A percentile compares a stretch with the other conserved stretches of the same genome.
Evolutionary conservation across 2,329 filamentous ascomycete genomes (phyloP).

Genomic region (Lecanicillium sp.): DNA sequence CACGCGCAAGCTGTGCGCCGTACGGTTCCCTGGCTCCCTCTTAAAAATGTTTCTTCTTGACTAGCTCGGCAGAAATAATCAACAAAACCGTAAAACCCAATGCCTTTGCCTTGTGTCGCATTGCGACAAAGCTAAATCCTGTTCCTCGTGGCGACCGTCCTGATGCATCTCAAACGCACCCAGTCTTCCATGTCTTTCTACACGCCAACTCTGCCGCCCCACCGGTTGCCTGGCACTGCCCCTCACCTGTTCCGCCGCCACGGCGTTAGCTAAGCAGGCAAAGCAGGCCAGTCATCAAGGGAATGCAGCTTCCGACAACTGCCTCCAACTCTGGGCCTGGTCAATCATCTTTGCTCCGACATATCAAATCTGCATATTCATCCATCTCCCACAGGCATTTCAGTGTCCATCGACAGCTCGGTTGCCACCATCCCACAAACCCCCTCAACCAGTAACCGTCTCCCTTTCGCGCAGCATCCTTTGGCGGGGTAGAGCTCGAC

Average conservation of each 20-base stretch:
- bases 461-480: constrained; percentile 19
- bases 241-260: constrained; percentile 6
- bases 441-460: constrained; percentile 3
- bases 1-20: constrained; percentile 3
- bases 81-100: constrained; percentile 1
- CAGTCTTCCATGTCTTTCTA: constrained; percentile 13
- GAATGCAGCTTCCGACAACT: background rate
- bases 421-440: background rate
- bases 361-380: background rate
- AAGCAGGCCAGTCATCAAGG: background rate
- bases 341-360: background rate
- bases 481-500: constrained; percentile 34
- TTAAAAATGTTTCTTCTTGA: background rate
- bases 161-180: background rate
- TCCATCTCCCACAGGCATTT: background rate
- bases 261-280: constrained; percentile 11
- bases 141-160: too few species aligned
- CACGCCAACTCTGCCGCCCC: constrained; percentile 4
- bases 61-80: constrained; percentile 1
- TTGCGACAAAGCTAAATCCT: too few species aligned
- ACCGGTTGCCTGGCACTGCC: constrained; percentile 14
- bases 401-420: background rate
- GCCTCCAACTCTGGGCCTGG: background rate
- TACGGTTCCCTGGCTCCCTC: too few species aligned
- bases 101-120: too few species aligned